These are phyloP conservation scores for Zasmidium angulare DNA, from an alignment of 2,329 filamentous ascomycete genomes.

Conservation along the genomic window DNA sequence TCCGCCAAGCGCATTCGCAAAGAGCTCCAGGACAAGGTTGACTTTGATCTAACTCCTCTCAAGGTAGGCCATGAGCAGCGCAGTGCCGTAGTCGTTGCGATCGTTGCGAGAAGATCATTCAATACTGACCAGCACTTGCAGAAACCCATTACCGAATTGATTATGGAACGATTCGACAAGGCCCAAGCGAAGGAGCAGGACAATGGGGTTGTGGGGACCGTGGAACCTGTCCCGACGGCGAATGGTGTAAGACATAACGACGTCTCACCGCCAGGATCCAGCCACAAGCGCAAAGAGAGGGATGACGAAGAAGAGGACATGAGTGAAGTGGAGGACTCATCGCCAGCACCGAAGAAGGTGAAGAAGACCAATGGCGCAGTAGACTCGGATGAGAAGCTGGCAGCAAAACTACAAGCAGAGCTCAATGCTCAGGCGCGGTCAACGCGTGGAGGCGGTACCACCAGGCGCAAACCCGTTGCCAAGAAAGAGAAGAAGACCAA, in stretches of 20 bases:
- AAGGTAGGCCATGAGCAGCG: constrained; percentile 54
- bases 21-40: constrained; percentile 59
- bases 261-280: constrained; percentile 20
- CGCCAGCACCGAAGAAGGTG: constrained; percentile 39
- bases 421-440: constrained; percentile 73
- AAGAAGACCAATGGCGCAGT: constrained; percentile 61
- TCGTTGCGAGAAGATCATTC: neutral
- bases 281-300: constrained; percentile 44
- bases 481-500: constrained; percentile 65
- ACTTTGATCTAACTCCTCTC: constrained; percentile 61
- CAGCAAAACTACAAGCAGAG: constrained; percentile 86
- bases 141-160: constrained; percentile 48
- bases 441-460: constrained; percentile 64
- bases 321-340: constrained; percentile 41
- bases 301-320: constrained; percentile 37
- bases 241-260: constrained; percentile 19
- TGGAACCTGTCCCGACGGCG: constrained; percentile 41
- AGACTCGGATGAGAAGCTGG: constrained; percentile 80
- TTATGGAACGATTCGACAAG: constrained; percentile 52
- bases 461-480: constrained; percentile 52
- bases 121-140: constrained; percentile 26
- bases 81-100: neutral
- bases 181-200: constrained; percentile 38
- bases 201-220: constrained; percentile 23
- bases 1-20: constrained; percentile 66